A percentile compares a stretch with the other conserved stretches of the same genome.
Evolutionary conservation across 2,329 filamentous ascomycete species (phyloP).

Genomic region (Mariannaea elegans): DNA sequence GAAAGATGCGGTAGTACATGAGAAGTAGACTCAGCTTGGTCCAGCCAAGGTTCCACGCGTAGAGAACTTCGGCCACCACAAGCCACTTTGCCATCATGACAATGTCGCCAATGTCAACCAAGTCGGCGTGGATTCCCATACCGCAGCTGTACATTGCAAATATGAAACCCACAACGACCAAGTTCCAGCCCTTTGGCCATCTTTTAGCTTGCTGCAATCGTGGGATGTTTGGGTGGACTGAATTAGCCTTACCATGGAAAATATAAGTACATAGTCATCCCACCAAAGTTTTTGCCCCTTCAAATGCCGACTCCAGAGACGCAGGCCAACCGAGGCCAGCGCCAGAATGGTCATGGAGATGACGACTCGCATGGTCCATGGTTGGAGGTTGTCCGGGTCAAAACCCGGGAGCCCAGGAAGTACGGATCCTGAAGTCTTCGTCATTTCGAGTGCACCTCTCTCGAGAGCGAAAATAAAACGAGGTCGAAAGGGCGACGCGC

Average conservation of each 20-base stretch:
- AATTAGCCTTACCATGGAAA: conserved; percentile 54
- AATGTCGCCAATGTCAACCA: conserved; percentile 47
- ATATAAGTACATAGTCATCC: conserved; percentile 60
- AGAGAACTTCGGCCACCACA: conserved; percentile 57
- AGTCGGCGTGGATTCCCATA: conserved; percentile 57
- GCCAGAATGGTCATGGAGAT: conserved; percentile 53
- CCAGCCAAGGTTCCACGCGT: conserved; percentile 57
- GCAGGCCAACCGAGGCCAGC: conserved; percentile 48
- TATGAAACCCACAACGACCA: conserved; percentile 56
- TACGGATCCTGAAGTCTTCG: conserved; percentile 25
- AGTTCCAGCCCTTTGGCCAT: conserved; percentile 48
- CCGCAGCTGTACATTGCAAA: conserved; percentile 56
- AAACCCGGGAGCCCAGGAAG: conserved; percentile 36
- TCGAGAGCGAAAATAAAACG: not conserved
- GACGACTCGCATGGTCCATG: conserved; percentile 53
- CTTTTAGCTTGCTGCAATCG: too few species aligned
- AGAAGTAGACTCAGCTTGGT: conserved; percentile 60
- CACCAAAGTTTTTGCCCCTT: conserved; percentile 57
- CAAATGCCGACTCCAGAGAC: conserved; percentile 52
- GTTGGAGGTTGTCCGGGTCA: conserved; percentile 47
- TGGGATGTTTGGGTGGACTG: too few species aligned
- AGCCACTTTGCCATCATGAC: conserved; percentile 57
- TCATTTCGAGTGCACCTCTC: conserved; percentile 13
- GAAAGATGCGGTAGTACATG: conserved; percentile 64
- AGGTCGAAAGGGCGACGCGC: not conserved